These are phyloP conservation scores for Nakazawaea molendinolei DNA, from an alignment of 805 yeast species.

Conservation along the genomic window DNA sequence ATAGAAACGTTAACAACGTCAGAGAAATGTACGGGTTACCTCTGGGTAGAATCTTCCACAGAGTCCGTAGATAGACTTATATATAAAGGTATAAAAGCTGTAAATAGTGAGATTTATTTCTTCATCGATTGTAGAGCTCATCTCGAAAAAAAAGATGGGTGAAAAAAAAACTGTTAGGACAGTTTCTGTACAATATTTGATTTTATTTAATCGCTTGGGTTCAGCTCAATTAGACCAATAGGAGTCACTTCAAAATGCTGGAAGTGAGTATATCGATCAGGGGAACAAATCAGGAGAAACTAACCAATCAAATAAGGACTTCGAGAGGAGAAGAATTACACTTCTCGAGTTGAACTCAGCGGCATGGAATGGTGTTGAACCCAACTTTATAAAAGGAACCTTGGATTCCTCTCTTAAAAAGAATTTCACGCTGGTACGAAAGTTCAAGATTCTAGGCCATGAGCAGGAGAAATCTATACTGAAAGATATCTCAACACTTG, in stretches of 20 bases:
- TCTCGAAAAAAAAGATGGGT: background rate
- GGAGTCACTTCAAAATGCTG: background rate
- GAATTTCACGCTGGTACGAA: conserved; percentile 73
- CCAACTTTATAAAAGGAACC: conserved; percentile 21
- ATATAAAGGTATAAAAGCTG: background rate
- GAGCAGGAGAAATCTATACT: conserved; percentile 44
- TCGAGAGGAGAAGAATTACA: conserved; percentile 19
- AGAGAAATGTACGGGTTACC: conserved; percentile 71
- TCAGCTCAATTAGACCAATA: too few species aligned
- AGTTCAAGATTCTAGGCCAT: conserved; percentile 48
- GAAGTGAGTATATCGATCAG: conserved; percentile 9
- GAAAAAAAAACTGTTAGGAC: background rate
- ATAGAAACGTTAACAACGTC: conserved; percentile 59
- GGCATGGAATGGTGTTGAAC: conserved; percentile 48
- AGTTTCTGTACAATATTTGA: too few species aligned
- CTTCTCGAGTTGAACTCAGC: conserved; percentile 32
- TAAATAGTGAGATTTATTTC: too few species aligned
- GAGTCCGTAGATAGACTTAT: conserved; percentile 35
- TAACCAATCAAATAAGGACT: conserved; percentile 6
- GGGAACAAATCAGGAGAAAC: conserved; percentile 12
- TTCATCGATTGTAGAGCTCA: too few species aligned
- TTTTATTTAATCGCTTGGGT: too few species aligned
- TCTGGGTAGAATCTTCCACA: conserved; percentile 67
- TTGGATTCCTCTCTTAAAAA: conserved; percentile 76
- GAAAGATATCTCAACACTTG: conserved; percentile 54